Conservation (phyloP, 176 grass and related monocot species). For the Aegilops bicornis region DNA sequence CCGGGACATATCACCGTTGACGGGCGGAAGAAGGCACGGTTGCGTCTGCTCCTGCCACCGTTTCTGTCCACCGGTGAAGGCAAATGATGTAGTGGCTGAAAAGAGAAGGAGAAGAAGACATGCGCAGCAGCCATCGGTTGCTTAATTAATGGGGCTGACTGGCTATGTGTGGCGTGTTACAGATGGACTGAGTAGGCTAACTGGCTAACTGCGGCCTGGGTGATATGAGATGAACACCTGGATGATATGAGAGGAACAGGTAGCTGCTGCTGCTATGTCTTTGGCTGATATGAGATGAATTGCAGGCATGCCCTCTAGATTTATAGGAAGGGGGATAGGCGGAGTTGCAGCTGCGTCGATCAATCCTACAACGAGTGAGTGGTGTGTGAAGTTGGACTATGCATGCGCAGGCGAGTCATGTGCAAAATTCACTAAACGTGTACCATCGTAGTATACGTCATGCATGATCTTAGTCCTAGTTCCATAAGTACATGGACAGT, state of each 20-base stretch:
- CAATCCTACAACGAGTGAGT: neutral
- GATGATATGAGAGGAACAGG: too few relatives aligned
- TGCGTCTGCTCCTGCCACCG: neutral
- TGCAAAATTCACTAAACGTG: too few relatives aligned
- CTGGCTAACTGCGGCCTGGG: neutral
- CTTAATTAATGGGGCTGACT: neutral
- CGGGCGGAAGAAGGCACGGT: neutral
- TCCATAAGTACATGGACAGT: too few relatives aligned
- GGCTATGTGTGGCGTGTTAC: too few relatives aligned
- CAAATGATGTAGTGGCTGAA: neutral
- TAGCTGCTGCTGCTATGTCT: neutral
- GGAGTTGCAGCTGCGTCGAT: neutral
- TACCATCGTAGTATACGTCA: too few relatives aligned
- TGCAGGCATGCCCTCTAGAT: neutral
- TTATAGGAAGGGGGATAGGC: neutral
- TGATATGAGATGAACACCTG: neutral
- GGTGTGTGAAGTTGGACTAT: neutral
- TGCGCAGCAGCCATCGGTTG: constrained; percentile 1
- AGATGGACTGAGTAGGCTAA: neutral
- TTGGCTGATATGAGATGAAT: neutral
- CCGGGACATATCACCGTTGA: neutral
- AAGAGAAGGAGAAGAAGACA: neutral
- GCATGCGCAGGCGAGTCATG: too few relatives aligned
- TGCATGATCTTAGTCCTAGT: too few relatives aligned
- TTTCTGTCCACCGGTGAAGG: neutral